Conservation (phyloP, 768 basidiomycete species). For the Mycena rosella region DNA sequence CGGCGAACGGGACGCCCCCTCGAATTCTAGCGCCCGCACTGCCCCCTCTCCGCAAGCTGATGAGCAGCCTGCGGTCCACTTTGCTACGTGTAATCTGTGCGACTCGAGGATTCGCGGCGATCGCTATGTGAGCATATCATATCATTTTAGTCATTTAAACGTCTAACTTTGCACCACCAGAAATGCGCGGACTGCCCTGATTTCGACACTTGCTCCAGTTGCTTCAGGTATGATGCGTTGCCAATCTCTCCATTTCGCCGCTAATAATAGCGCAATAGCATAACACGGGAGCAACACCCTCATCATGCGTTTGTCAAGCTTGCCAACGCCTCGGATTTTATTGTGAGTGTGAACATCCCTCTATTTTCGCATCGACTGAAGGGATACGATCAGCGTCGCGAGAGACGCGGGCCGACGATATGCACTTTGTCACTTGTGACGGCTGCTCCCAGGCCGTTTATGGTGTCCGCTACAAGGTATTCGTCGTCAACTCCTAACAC, state of each 20-base stretch:
- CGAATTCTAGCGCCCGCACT: slow-evolving; percentile 21
- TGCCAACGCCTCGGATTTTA: slow-evolving; percentile 62
- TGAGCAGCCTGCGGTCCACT: slow-evolving; percentile 58
- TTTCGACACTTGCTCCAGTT: slow-evolving; percentile 80
- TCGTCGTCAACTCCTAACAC: neutral
- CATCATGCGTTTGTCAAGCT: slow-evolving; percentile 80
- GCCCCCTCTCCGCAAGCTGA: slow-evolving; percentile 29
- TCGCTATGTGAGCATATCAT: slow-evolving; percentile 71
- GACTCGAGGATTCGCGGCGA: slow-evolving; percentile 76
- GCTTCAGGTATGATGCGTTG: slow-evolving; percentile 65
- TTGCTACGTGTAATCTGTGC: slow-evolving; percentile 83
- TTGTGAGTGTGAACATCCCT: slow-evolving; percentile 58
- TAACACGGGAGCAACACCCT: slow-evolving; percentile 82
- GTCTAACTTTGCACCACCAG: too few species aligned
- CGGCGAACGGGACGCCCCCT: slow-evolving; percentile 45
- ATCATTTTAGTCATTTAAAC: slow-evolving; percentile 19
- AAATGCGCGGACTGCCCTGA: slow-evolving; percentile 90
- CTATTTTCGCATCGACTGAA: neutral
- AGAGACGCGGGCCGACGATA: slow-evolving; percentile 25
- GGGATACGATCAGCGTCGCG: slow-evolving; percentile 41
- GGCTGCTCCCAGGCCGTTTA: slow-evolving; percentile 67
- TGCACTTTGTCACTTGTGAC: slow-evolving; percentile 74
- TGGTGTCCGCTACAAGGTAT: slow-evolving; percentile 82
- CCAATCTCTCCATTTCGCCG: neutral
- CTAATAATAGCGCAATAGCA: slow-evolving; percentile 51